Percentiles rank a stretch among this genome's conserved stretches.
Conservation (phyloP, 495 filamentous ascomycete genomes). For the Geopyxis carbonaria region DNA sequence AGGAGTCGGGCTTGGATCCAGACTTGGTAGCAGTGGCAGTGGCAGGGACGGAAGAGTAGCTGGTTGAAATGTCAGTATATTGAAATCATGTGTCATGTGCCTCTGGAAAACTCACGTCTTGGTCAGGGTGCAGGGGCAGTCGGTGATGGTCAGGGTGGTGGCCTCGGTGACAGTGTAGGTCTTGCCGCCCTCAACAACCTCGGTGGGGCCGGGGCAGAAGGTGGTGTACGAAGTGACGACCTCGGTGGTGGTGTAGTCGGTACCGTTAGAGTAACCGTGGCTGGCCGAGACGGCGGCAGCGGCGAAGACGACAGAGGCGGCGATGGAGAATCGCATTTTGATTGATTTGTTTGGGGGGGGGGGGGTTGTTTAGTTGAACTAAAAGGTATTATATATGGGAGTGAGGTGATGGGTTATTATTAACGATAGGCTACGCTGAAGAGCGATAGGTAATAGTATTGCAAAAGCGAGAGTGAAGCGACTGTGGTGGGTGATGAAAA, state of each 20-base stretch:
- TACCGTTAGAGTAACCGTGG: constrained; percentile 11
- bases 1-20: neutral
- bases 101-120: constrained; percentile 7
- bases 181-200: constrained; percentile 45
- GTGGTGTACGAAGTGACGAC: constrained; percentile 66
- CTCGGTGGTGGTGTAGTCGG: constrained; percentile 46
- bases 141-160: constrained; percentile 63
- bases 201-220: constrained; percentile 66
- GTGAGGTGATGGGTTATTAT: constrained; percentile 10
- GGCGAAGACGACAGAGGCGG: constrained; percentile 42
- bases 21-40: constrained; percentile 5
- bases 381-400: constrained; percentile 11
- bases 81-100: neutral
- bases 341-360: constrained; percentile 34
- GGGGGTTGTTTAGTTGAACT: constrained; percentile 9
- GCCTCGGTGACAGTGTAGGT: constrained; percentile 68
- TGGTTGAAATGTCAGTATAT: constrained; percentile 9
- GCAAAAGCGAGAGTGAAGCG: constrained; percentile 16
- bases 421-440: constrained; percentile 23
- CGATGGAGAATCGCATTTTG: constrained; percentile 77
- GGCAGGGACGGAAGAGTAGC: constrained; percentile 7
- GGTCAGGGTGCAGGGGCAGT: constrained; percentile 49
- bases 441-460: constrained; percentile 5
- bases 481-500: constrained; percentile 23
- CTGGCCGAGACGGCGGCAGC: constrained; percentile 32